Percentiles rank a stretch among this genome's conserved stretches.
These are phyloP conservation scores for Purpureocillium lavendulum DNA, from an alignment of 2,329 filamentous ascomycete genomes.

Conservation along the genomic window DNA sequence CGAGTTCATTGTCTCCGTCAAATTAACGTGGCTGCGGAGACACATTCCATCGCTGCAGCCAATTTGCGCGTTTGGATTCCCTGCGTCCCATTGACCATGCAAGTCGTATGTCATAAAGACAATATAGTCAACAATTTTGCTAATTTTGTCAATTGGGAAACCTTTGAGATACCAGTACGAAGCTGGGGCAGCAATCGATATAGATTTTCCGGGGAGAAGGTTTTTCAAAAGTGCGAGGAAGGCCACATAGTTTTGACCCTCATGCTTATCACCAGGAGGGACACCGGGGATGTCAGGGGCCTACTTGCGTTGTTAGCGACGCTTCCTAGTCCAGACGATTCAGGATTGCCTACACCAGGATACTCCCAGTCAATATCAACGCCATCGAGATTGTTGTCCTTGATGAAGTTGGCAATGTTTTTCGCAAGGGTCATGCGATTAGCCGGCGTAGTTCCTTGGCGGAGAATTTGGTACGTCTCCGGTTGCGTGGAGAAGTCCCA, in stretches of 20 bases:
- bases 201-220: slow-evolving; percentile 18
- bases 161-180: slow-evolving; percentile 30
- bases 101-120: slow-evolving; percentile 25
- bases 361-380: slow-evolving; percentile 42
- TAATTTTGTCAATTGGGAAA: slow-evolving; percentile 25
- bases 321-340: slow-evolving; percentile 5
- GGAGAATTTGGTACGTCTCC: slow-evolving; percentile 16
- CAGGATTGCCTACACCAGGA: slow-evolving; percentile 25
- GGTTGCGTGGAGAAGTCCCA: slow-evolving; percentile 22
- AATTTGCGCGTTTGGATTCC: slow-evolving; percentile 15
- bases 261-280: slow-evolving; percentile 12
- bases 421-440: slow-evolving; percentile 28
- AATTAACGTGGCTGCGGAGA: slow-evolving; percentile 25
- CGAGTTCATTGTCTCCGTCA: slow-evolving; percentile 23
- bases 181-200: slow-evolving; percentile 28
- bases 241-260: slow-evolving; percentile 22
- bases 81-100: slow-evolving; percentile 20
- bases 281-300: slow-evolving; percentile 16
- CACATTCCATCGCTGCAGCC: slow-evolving; percentile 23
- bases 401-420: slow-evolving; percentile 29
- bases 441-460: slow-evolving; percentile 16
- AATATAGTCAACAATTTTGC: slow-evolving; percentile 18
- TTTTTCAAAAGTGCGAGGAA: slow-evolving; percentile 21
- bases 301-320: slow-evolving; percentile 3
- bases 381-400: slow-evolving; percentile 30